Percentiles rank a stretch among this genome's conserved stretches.
These are phyloP conservation scores for Ganoderma resinaceum DNA, from an alignment of 1,284 basidiomycete genomes.

Conservation along the genomic window DNA sequence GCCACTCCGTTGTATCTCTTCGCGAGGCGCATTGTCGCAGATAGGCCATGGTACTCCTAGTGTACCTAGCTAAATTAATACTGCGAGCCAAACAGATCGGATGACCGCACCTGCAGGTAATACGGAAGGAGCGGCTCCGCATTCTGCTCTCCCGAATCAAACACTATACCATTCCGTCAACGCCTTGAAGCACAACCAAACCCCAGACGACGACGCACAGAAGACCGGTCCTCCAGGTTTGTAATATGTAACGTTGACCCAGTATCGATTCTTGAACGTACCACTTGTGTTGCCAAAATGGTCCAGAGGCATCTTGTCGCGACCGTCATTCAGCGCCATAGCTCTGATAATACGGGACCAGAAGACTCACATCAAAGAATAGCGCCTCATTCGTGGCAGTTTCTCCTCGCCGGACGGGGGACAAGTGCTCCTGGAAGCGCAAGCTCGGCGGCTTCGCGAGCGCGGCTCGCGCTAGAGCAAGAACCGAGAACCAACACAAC, in stretches of 20 bases:
- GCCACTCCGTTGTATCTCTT: slow-evolving; percentile 54
- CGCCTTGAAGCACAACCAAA: too few species aligned
- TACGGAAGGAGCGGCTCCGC: slow-evolving; percentile 56
- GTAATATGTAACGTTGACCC: slow-evolving; percentile 62
- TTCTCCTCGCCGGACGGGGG: slow-evolving; percentile 16
- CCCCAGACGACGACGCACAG: slow-evolving; percentile 36
- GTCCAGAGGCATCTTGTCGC: slow-evolving; percentile 48
- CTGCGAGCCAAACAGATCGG: neutral
- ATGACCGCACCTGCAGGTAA: slow-evolving; percentile 46
- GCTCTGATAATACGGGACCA: neutral
- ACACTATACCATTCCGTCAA: slow-evolving; percentile 42
- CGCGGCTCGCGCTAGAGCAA: neutral
- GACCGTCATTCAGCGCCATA: neutral
- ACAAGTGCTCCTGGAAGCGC: slow-evolving; percentile 18
- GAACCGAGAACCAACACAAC: neutral
- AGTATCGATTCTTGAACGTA: slow-evolving; percentile 57
- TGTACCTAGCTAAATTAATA: too few species aligned
- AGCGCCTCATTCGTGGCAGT: slow-evolving; percentile 30
- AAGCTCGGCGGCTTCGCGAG: slow-evolving; percentile 9
- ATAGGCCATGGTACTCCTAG: slow-evolving; percentile 57
- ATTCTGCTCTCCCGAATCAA: slow-evolving; percentile 59
- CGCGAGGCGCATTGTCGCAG: slow-evolving; percentile 55
- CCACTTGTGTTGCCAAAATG: slow-evolving; percentile 45
- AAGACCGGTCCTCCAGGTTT: slow-evolving; percentile 57
- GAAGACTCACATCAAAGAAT: slow-evolving; percentile 39